Percentiles rank a stretch among this genome's conserved stretches.
Evolutionary conservation across 2,329 filamentous ascomycete genomes (phyloP).

Genomic region (Talaromyces verruculosus): DNA sequence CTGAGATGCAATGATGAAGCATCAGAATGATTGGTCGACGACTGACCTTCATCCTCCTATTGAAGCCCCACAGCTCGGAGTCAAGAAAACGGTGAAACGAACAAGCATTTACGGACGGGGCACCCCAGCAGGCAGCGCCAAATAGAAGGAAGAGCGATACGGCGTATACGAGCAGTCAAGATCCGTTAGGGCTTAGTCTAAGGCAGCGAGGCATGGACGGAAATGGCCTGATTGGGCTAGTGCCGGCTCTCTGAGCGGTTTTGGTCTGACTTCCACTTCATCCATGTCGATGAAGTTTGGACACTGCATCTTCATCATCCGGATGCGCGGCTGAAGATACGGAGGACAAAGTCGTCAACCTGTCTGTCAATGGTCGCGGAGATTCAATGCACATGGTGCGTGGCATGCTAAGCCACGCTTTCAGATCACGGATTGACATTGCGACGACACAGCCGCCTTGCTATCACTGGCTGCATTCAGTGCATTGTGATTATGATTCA

Average conservation of each 20-base stretch:
- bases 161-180: neutral
- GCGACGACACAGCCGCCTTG: conserved; percentile 1
- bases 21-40: neutral
- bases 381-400: neutral
- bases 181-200: neutral
- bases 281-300: neutral
- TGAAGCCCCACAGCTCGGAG: neutral
- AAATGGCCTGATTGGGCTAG: neutral
- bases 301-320: neutral
- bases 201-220: neutral
- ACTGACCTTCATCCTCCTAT: neutral
- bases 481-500: neutral
- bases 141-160: neutral
- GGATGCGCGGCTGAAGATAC: neutral
- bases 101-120: conserved; percentile 8
- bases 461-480: neutral
- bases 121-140: neutral
- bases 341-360: neutral
- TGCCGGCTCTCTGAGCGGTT: neutral
- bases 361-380: neutral
- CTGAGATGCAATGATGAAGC: neutral
- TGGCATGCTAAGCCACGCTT: conserved; percentile 2
- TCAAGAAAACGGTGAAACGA: neutral
- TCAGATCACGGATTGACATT: neutral
- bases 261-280: neutral